A percentile compares a stretch with the other conserved stretches of the same genome.
Evolutionary conservation across 805 yeast genomes (phyloP).

Genomic region (Candida pseudofarinosa): DNA sequence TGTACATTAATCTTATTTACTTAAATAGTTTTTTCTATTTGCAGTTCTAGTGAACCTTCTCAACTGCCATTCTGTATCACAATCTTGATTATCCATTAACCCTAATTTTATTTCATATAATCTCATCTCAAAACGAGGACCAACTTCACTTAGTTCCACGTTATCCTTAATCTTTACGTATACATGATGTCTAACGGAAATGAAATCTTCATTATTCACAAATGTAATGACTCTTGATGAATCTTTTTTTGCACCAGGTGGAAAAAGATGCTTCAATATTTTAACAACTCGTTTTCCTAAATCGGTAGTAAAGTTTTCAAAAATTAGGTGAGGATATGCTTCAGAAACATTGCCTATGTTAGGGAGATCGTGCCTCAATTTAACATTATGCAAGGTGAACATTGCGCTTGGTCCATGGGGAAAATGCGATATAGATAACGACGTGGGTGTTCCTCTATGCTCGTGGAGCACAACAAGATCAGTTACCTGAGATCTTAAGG

Average conservation of each 20-base stretch:
- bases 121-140: slow-evolving; percentile 98
- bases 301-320: slow-evolving; percentile 80
- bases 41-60: slow-evolving; percentile 94
- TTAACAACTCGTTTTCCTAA: slow-evolving; percentile 80
- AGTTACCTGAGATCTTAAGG: slow-evolving; percentile 74
- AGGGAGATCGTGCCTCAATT: slow-evolving; percentile 85
- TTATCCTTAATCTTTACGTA: slow-evolving; percentile 84
- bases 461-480: slow-evolving; percentile 88
- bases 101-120: slow-evolving; percentile 85
- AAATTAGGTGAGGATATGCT: slow-evolving; percentile 88
- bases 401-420: slow-evolving; percentile 98
- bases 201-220: slow-evolving; percentile 85
- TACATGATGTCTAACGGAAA: slow-evolving; percentile 92
- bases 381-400: slow-evolving; percentile 91
- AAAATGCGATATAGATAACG: slow-evolving; percentile 86
- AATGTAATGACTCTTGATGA: slow-evolving; percentile 90
- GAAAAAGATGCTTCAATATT: slow-evolving; percentile 82
- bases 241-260: slow-evolving; percentile 94
- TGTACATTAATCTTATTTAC: not conserved
- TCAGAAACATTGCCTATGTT: slow-evolving; percentile 86
- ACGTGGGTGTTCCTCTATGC: slow-evolving; percentile 97
- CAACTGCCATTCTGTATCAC: slow-evolving; percentile 96
- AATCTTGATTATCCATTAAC: slow-evolving; percentile 90
- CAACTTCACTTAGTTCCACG: slow-evolving; percentile 92
- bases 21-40: slow-evolving; percentile 83